These are phyloP conservation scores for Gnomoniopsis sp. DNA, from an alignment of 2,329 filamentous ascomycete genomes.

Conservation along the genomic window DNA sequence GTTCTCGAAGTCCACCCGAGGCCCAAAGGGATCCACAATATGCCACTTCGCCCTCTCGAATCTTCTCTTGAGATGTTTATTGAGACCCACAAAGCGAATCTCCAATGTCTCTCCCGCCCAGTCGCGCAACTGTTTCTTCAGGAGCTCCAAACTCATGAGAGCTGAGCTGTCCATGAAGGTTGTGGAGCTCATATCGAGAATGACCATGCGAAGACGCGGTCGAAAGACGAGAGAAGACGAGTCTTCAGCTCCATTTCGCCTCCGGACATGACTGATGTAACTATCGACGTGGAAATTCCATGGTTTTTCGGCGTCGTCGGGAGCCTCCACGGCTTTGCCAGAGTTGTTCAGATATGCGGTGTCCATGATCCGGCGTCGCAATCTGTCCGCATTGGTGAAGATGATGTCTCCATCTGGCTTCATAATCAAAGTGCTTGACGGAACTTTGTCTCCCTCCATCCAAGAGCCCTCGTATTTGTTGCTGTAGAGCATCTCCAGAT, in stretches of 20 bases:
- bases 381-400: slow-evolving; percentile 4
- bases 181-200: slow-evolving; percentile 26
- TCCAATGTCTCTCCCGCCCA: slow-evolving; percentile 6
- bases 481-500: not conserved
- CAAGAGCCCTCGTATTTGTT: not conserved
- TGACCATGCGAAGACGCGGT: slow-evolving; percentile 4
- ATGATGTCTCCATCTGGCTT: slow-evolving; percentile 3
- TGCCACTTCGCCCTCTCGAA: slow-evolving; percentile 10
- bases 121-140: slow-evolving; percentile 9
- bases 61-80: slow-evolving; percentile 1
- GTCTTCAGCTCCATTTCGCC: not conserved
- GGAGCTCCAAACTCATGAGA: slow-evolving; percentile 24
- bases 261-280: not conserved
- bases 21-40: not conserved
- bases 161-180: slow-evolving; percentile 35
- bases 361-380: slow-evolving; percentile 1
- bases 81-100: slow-evolving; percentile 2
- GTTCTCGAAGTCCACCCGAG: not conserved
- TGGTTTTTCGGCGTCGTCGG: not conserved
- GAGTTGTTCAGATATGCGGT: not conserved
- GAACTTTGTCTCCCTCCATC: not conserved
- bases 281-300: slow-evolving; percentile 2
- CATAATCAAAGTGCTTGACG: slow-evolving; percentile 1
- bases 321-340: not conserved
- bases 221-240: not conserved